Evolutionary conservation across 2,329 filamentous ascomycete species (phyloP), one percentile per base, ranked within the genome.

Genomic region (Thielaviopsis populi): DNA sequence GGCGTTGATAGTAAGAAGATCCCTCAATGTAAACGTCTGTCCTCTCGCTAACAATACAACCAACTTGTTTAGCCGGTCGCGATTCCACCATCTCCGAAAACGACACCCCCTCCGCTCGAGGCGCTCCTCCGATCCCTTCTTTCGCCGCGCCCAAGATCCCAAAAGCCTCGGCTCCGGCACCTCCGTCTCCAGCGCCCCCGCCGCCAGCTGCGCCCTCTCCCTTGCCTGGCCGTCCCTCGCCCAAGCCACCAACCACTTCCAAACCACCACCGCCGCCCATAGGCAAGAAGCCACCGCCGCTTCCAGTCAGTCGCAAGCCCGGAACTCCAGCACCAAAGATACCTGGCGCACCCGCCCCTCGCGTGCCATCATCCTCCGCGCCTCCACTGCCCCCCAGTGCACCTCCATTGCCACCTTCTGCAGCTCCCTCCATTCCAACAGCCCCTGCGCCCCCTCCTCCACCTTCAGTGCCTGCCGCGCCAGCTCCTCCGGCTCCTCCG

Each of bases 211-310:
- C 81, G 3, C 86, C 85, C 64, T 89, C 89, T 43, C 89, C 63
- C 2, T 30, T 67, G 17, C 65, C 67, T 19, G 63, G 63, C 6
- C 67, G 67, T 40, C 75, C 77, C 15, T 72, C 77, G 40, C 75
- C 79, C 64, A 75, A 78, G 1, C 65, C 59, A 64, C 79, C 82
- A 6, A 77, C 81, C 4, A 78, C 85, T 69, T 79, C 83, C 37
- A 81, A 81, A 59, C 86, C 85, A 63, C 89, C 89, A 42, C 90
- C 90, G 37, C 88, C 88, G 13, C 87, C 86, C 5, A 80, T 89
- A 69, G 87, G 87, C 66, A 91, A 90, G 78, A 91, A 91, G 70
- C 83, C 82, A 42, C 83, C 84, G 30, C 82, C 83, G 50, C 79
- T 81, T 61, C 84, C 83, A 6, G 59, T 62, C 42, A 62, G 61